Evolutionary conservation across 2,329 filamentous ascomycete species (phyloP), one percentile per base, ranked within the genome.

Genomic region (Tympanopsis confertula): DNA sequence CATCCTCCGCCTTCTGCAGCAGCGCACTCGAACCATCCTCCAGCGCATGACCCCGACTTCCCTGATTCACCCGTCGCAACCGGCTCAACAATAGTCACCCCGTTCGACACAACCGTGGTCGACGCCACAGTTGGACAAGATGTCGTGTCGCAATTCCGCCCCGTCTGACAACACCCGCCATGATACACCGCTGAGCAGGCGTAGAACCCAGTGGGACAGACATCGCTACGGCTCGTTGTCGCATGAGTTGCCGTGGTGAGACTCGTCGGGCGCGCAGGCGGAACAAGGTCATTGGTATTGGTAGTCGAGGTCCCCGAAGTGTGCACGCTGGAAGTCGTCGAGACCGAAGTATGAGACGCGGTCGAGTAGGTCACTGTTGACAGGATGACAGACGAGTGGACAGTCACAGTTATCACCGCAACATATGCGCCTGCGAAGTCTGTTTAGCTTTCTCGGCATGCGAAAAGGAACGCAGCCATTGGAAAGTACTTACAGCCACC

Each of bases 401-500:
- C 10, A 33, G 30, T 33, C 7, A 33, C 30, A 10, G 30, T 33
- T 15, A 33, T 15, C 7, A 15, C 17, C 10, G 12, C 10, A 7
- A 33, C 30, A 18, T 33, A 33, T 10, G 30, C 30, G 17, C 30
- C 30, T 33, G 15, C 7, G 15, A 33, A n/a, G n/a, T n/a, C n/a
- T n/a, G n/a, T n/a, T n/a, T n/a, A n/a, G n/a, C n/a, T n/a, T n/a
- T n/a, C n/a, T n/a, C n/a, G n/a, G n/a, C n/a, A n/a, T n/a, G n/a
- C n/a, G n/a, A n/a, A n/a, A n/a, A n/a, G n/a, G n/a, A n/a, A 28
- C 10, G 10, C 24, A 19, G 35, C 18, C 10, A 37, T n/a, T 12
- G 20, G 19, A 30, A 14, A 20, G 15, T 46, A 54, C 49, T 58
- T 56, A 68, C 74, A 80, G 38, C 74, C 75, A 41, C 66, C 59